These are phyloP conservation scores for Monosporozyma solicola DNA, from an alignment of 805 yeast species.

Conservation along the genomic window DNA sequence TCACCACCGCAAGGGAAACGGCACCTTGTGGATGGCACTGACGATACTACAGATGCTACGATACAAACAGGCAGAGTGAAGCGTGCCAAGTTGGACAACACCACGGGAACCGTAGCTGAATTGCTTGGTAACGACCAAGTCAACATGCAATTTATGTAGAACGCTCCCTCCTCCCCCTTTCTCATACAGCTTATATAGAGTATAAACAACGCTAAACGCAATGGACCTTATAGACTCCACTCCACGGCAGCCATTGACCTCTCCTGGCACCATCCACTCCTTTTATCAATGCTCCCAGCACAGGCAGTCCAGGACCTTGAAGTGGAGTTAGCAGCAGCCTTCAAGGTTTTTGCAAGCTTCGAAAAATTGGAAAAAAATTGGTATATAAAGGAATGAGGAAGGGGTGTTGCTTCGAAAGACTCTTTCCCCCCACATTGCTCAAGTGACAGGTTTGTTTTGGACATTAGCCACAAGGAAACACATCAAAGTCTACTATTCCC, in stretches of 20 bases:
- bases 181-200: not conserved
- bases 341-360: not conserved
- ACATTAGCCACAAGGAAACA: not conserved
- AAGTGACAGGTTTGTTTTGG: not conserved
- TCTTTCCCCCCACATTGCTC: not conserved
- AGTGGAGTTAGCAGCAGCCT: not conserved
- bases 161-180: not conserved
- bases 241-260: not conserved
- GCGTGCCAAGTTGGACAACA: slow-evolving; percentile 25
- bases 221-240: not conserved
- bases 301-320: not conserved
- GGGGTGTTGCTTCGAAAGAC: slow-evolving; percentile 1
- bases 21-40: not conserved
- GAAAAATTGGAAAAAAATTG: not conserved
- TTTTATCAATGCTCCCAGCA: not conserved
- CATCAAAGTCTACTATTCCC: not conserved
- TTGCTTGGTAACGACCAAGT: not conserved
- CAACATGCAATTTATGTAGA: slow-evolving; percentile 4
- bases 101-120: not conserved
- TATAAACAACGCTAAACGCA: not conserved
- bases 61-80: slow-evolving; percentile 22
- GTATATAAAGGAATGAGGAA: not conserved
- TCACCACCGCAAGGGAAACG: not conserved
- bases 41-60: not conserved
- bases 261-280: not conserved